phyloP scores from a whole-genome alignment of 257 asterid genomes.

The Capsicum chinense region DNA sequence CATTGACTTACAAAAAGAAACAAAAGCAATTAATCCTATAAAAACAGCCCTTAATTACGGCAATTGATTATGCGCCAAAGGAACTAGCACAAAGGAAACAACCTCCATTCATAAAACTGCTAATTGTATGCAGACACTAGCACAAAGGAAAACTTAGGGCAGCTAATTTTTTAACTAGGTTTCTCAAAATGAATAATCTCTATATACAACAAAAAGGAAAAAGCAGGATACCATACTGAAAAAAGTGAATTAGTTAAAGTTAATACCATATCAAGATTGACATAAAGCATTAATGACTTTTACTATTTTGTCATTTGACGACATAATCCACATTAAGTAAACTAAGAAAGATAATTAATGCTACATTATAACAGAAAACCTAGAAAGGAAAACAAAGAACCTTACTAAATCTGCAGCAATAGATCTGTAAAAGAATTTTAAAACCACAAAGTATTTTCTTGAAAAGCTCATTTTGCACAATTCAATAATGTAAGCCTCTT shows the following conservation, averaged over 20 bases:
- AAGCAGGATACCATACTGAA: conserved; percentile 12
- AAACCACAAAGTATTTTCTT: no score
- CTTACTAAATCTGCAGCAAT: no score
- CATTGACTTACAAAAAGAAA: no score
- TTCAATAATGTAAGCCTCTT: conserved; percentile 31
- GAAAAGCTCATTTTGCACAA: neutral
- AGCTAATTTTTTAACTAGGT: conserved; percentile 6
- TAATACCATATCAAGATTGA: conserved; percentile 1
- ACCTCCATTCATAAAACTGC: conserved; percentile 26
- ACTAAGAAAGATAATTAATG: neutral
- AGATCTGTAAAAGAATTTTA: no score
- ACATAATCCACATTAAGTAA: conserved; percentile 27
- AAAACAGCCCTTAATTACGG: no score
- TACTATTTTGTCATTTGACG: neutral
- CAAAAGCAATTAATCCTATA: no score
- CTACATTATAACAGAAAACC: no score
- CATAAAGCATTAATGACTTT: conserved; percentile 1
- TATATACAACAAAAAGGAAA: neutral
- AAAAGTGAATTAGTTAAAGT: conserved; percentile 17
- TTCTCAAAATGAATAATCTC: conserved; percentile 16
- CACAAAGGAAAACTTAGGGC: neutral
- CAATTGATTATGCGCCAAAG: no score
- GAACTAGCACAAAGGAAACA: neutral
- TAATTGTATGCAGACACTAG: neutral
- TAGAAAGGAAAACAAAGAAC: no score